Evolutionary conservation across 345 rosid genomes (phyloP).

Genomic region (Eucalyptus marginata): DNA sequence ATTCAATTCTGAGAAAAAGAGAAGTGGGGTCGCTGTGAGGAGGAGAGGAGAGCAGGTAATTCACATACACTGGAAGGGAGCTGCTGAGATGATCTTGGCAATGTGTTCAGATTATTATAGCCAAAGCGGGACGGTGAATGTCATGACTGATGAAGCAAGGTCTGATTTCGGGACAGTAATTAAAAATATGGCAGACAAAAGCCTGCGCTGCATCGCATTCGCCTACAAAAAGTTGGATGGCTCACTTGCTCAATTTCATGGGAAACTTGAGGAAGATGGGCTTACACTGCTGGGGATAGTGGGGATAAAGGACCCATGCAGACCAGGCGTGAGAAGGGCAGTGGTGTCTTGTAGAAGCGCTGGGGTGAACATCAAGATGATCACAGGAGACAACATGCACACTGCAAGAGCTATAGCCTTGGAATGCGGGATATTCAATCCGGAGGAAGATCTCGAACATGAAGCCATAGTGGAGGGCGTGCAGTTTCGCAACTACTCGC

Average conservation of each 20-base stretch:
- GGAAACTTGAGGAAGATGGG: conserved; percentile 16
- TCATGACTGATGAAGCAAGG: conserved; percentile 15
- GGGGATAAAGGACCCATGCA: conserved; percentile 68
- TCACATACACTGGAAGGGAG: conserved; percentile 73
- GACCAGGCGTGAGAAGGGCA: conserved; percentile 53
- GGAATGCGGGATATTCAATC: conserved; percentile 57
- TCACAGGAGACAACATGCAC: conserved; percentile 66
- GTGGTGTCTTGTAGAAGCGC: conserved; percentile 53
- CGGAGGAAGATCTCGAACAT: conserved; percentile 2
- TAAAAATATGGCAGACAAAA: conserved; percentile 50
- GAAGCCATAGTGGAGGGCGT: conserved; percentile 59
- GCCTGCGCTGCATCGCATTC: conserved; percentile 67
- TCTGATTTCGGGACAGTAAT: conserved; percentile 25
- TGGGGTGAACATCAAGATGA: conserved; percentile 68
- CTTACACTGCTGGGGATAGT: conserved; percentile 55
- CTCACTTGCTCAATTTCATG: background rate
- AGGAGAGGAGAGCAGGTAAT: conserved; percentile 10
- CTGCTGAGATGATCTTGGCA: conserved; percentile 61
- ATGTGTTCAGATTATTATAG: conserved; percentile 52
- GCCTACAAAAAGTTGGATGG: conserved; percentile 24
- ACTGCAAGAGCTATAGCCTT: conserved; percentile 77
- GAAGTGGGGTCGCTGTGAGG: conserved; percentile 42
- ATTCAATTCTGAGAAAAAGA: conserved; percentile 58
- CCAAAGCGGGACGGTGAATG: conserved; percentile 19
- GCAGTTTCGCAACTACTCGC: conserved; percentile 36